A percentile compares a stretch with the other conserved stretches of the same genome.
These are phyloP conservation scores for Paraglomus occultum DNA, from an alignment of 192 early-diverging fungal genomes.

Conservation along the genomic window DNA sequence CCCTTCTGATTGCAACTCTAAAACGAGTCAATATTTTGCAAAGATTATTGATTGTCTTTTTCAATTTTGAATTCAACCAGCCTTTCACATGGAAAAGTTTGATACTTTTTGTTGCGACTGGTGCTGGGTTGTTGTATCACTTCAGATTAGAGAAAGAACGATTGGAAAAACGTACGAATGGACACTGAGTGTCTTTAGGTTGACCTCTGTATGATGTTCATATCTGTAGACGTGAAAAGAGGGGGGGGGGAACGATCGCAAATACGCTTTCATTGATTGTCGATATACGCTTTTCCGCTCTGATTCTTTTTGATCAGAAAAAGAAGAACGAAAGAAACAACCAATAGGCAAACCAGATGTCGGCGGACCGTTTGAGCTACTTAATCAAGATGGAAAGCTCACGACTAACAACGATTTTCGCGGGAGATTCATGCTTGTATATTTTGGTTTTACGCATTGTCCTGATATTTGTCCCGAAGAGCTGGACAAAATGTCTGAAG, in stretches of 20 bases:
- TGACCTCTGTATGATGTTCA: too few species aligned
- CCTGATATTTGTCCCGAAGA: constrained; percentile 99
- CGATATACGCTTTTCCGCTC: too few species aligned
- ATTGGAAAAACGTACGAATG: constrained; percentile 44
- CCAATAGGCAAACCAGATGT: constrained; percentile 80
- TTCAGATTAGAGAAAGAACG: constrained; percentile 64
- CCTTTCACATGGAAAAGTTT: constrained; percentile 50
- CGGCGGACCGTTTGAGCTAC: constrained; percentile 86
- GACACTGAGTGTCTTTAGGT: too few species aligned
- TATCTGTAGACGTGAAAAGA: too few species aligned
- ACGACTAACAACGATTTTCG: constrained; percentile 75
- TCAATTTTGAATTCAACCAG: constrained; percentile 19
- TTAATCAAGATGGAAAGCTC: constrained; percentile 72
- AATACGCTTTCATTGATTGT: too few species aligned
- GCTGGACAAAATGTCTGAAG: constrained; percentile 94
- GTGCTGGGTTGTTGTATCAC: constrained; percentile 58
- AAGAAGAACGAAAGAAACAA: constrained; percentile 29
- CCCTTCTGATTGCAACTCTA: too few species aligned
- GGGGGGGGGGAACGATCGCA: too few species aligned
- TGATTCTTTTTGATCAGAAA: not conserved
- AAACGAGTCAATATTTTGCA: too few species aligned
- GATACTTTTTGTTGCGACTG: constrained; percentile 56
- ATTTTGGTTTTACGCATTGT: constrained; percentile 99
- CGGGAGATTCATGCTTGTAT: constrained; percentile 86
- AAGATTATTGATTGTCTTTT: too few species aligned